These are phyloP conservation scores for Cutaneotrichosporon sp. DNA, from an alignment of 1,284 basidiomycete genomes.

Conservation along the genomic window DNA sequence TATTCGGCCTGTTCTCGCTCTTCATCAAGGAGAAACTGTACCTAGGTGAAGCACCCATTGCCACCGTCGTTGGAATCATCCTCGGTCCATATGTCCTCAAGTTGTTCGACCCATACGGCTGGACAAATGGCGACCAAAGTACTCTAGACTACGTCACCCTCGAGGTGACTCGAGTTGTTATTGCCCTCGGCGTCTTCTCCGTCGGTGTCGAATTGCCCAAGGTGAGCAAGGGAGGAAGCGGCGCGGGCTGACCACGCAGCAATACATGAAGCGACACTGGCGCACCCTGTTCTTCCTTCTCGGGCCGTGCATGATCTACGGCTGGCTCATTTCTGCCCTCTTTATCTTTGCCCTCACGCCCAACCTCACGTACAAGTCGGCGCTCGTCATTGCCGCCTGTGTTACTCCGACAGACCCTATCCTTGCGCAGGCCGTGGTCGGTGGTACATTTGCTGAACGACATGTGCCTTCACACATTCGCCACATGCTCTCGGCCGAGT, in stretches of 20 bases:
- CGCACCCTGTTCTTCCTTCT: conserved; percentile 78
- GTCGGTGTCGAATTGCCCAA: conserved; percentile 95
- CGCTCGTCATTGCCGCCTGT: conserved; percentile 84
- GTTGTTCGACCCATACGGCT: conserved; percentile 78
- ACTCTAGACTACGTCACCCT: conserved; percentile 67
- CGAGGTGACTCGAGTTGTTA: conserved; percentile 90
- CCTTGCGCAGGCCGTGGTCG: conserved; percentile 62
- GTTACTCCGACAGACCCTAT: conserved; percentile 92
- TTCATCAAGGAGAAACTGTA: conserved; percentile 91
- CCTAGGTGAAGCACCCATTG: conserved; percentile 93
- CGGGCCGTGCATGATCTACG: conserved; percentile 74
- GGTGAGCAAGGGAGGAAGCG: conserved; percentile 26
- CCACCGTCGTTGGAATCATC: conserved; percentile 90
- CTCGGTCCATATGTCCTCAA: conserved; percentile 79
- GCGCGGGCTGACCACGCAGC: conserved; percentile 37
- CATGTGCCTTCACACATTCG: conserved; percentile 95
- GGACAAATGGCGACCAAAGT: conserved; percentile 58
- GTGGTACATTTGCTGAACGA: conserved; percentile 96
- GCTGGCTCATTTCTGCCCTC: conserved; percentile 81
- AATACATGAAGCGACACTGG: conserved; percentile 89
- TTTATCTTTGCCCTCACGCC: conserved; percentile 87
- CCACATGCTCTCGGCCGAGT: conserved; percentile 87
- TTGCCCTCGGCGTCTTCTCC: conserved; percentile 96
- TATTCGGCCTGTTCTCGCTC: conserved; percentile 81
- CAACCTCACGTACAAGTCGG: conserved; percentile 75